These are phyloP conservation scores for Carex cristatella DNA, from an alignment of 176 grass and related monocot species.

Conservation along the genomic window DNA sequence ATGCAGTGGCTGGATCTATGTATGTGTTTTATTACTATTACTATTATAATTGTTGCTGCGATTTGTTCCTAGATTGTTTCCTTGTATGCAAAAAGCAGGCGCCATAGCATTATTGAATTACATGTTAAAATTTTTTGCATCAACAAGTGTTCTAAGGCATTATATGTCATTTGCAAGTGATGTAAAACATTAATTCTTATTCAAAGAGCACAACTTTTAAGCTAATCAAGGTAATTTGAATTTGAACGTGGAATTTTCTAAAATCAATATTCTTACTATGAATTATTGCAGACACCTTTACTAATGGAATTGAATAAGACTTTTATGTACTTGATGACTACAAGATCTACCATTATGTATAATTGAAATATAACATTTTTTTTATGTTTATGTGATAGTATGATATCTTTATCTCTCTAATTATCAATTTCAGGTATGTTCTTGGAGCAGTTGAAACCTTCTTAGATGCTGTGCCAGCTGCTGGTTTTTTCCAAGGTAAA, in stretches of 20 bases:
- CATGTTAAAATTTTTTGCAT: not conserved
- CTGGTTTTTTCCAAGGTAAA: constrained; percentile 85
- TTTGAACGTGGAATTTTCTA: not conserved
- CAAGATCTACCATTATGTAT: not conserved
- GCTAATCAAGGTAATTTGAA: not conserved
- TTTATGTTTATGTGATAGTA: not conserved
- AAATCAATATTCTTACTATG: not conserved
- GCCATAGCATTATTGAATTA: not conserved
- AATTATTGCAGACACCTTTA: not conserved
- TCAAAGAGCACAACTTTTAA: not conserved
- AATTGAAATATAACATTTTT: not conserved
- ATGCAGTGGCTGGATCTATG: constrained; percentile 97
- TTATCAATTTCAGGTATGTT: constrained; percentile 85
- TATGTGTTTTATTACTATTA: constrained; percentile 37
- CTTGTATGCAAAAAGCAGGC: not conserved
- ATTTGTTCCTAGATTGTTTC: not conserved
- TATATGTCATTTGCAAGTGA: not conserved
- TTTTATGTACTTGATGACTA: not conserved
- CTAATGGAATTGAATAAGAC: not conserved
- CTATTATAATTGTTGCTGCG: not conserved
- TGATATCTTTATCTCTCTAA: not conserved
- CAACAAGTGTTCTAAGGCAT: not conserved
- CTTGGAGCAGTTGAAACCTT: constrained; percentile 98
- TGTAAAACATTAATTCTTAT: not conserved
- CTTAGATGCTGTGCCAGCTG: constrained; percentile 83